Conservation (phyloP, 768 basidiomycete species). For the Suillus discolor region DNA sequence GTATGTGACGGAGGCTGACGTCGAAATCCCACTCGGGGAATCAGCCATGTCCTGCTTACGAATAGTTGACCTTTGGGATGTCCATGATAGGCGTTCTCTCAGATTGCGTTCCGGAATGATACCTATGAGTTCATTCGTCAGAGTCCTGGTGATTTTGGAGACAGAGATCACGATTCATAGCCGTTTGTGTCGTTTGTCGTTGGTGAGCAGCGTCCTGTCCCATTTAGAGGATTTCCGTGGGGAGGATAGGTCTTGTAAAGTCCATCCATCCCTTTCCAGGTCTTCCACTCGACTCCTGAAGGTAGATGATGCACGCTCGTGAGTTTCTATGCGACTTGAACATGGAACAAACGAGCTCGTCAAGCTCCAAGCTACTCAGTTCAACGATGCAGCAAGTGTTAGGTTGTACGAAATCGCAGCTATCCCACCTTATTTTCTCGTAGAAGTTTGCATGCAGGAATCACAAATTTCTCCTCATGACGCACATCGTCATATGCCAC, state of each 20-base stretch:
- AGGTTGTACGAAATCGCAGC: not conserved
- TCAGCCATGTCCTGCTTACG: not conserved
- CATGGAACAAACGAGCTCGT: conserved; percentile 19
- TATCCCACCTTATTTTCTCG: not conserved
- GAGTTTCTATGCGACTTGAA: conserved; percentile 17
- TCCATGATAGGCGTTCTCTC: not conserved
- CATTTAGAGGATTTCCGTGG: not conserved
- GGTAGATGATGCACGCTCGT: not conserved
- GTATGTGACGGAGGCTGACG: not conserved
- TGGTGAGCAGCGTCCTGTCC: not conserved
- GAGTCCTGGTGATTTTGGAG: not conserved
- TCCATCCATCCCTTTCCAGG: not conserved
- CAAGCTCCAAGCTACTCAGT: conserved; percentile 15
- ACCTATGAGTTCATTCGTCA: not conserved
- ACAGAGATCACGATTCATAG: not conserved
- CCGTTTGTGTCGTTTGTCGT: not conserved
- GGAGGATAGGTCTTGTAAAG: not conserved
- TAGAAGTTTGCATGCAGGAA: not conserved
- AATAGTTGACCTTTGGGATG: not conserved
- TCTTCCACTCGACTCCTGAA: not conserved
- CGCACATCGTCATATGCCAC: not conserved
- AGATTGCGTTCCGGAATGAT: not conserved
- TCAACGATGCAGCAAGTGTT: conserved; percentile 13
- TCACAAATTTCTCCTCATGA: not conserved
- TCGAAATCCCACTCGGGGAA: not conserved